phyloP scores from a whole-genome alignment of 2,329 filamentous ascomycete species.

The Aaosphaeria arxii region DNA sequence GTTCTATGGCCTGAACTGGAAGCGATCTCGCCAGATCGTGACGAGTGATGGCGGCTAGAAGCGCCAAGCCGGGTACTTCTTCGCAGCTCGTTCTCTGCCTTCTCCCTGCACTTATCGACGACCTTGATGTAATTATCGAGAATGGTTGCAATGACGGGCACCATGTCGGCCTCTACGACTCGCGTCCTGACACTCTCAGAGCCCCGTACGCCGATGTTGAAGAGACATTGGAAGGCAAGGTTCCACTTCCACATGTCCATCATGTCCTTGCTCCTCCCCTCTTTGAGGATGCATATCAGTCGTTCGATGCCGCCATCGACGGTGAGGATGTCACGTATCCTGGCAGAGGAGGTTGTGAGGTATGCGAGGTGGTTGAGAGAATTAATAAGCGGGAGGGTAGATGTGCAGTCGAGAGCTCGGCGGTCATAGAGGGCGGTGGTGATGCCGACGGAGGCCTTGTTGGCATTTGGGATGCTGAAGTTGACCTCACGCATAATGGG shows the following conservation, averaged over 20 bases:
- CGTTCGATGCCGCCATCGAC: slow-evolving; percentile 98
- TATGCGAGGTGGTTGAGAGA: slow-evolving; percentile 98
- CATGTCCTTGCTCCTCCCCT: slow-evolving; percentile 94
- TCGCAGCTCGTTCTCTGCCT: slow-evolving; percentile 76
- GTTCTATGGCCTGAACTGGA: slow-evolving; percentile 39
- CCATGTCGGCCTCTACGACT: slow-evolving; percentile 98
- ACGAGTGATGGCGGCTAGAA: slow-evolving; percentile 39
- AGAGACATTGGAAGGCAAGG: slow-evolving; percentile 95
- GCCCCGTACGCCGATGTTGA: slow-evolving; percentile 95
- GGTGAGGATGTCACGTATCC: slow-evolving; percentile 95
- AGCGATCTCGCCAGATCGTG: slow-evolving; percentile 37
- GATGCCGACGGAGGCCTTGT: slow-evolving; percentile 98
- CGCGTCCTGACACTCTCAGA: slow-evolving; percentile 91
- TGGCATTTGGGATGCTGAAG: slow-evolving; percentile 98
- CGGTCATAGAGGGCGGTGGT: slow-evolving; percentile 98
- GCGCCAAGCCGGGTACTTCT: slow-evolving; percentile 47
- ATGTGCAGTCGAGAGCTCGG: slow-evolving; percentile 95
- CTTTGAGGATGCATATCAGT: slow-evolving; percentile 95
- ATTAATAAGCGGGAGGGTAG: slow-evolving; percentile 95
- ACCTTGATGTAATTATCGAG: slow-evolving; percentile 98
- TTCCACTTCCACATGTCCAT: slow-evolving; percentile 99
- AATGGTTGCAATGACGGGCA: slow-evolving; percentile 96
- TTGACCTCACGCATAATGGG: slow-evolving; percentile 96
- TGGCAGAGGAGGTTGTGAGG: slow-evolving; percentile 93
- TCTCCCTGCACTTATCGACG: slow-evolving; percentile 85